phyloP scores from a whole-genome alignment of 169 alveolate species.

The Cryptosporidium sp. region DNA sequence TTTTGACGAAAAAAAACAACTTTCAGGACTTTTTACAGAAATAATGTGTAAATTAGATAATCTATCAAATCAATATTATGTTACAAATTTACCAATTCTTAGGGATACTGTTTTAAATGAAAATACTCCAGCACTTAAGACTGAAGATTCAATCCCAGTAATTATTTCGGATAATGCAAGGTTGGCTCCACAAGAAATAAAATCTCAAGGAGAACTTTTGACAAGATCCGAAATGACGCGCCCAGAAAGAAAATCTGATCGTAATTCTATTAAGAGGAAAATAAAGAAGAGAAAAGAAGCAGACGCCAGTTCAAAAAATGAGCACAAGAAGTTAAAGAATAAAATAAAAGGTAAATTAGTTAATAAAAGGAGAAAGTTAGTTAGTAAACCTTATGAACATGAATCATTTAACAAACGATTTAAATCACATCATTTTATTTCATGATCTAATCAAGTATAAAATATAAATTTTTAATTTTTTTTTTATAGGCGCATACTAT shows the following conservation, averaged over 20 bases:
- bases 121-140: conserved; percentile 44
- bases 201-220: conserved; percentile 9
- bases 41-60: conserved; percentile 54
- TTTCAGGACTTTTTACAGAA: conserved; percentile 8
- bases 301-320: background rate
- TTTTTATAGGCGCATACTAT: conserved; percentile 38
- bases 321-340: background rate
- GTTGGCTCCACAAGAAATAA: conserved; percentile 63
- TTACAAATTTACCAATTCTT: conserved; percentile 10
- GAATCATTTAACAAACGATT: conserved; percentile 2
- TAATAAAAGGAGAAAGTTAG: background rate
- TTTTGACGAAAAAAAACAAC: conserved; percentile 1
- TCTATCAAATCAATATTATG: conserved; percentile 58
- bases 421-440: conserved; percentile 32
- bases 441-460: background rate
- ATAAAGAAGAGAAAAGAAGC: background rate
- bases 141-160: conserved; percentile 62
- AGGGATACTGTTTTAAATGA: background rate
- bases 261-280: conserved; percentile 20
- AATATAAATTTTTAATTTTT: background rate
- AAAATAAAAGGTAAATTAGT: background rate
- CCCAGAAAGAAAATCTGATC: conserved; percentile 17
- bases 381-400: background rate
- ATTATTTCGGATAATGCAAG: conserved; percentile 41
- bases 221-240: conserved; percentile 31